Evolutionary conservation across 495 filamentous ascomycete genomes (phyloP).

Genomic region (Elaphomyces granulatus): DNA sequence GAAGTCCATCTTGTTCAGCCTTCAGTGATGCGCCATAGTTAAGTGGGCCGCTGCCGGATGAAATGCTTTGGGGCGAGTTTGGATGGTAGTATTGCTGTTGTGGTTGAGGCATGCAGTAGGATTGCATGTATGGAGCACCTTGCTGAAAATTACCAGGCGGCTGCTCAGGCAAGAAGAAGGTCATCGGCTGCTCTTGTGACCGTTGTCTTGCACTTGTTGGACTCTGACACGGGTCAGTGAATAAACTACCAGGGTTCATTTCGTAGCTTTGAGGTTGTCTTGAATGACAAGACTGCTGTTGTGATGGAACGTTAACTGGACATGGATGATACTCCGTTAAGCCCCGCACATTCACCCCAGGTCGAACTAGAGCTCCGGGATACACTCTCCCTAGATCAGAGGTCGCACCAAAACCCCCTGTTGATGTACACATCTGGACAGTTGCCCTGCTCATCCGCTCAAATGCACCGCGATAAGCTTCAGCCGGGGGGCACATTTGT

Average conservation of each 20-base stretch:
- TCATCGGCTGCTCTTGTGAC: conserved; percentile 15
- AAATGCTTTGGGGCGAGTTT: conserved; percentile 28
- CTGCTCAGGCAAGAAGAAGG: conserved; percentile 15
- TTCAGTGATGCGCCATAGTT: conserved; percentile 6
- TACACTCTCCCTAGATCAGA: not conserved
- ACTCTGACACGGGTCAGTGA: conserved; percentile 38
- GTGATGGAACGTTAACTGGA: no score
- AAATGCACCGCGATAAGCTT: conserved; percentile 85
- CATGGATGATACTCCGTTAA: no score
- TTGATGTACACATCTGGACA: conserved; percentile 76
- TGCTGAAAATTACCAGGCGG: conserved; percentile 5
- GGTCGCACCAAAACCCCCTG: conserved; percentile 56
- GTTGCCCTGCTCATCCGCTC: conserved; percentile 92
- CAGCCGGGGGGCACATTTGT: conserved; percentile 65
- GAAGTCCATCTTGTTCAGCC: conserved; percentile 2
- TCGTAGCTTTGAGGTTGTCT: conserved; percentile 43
- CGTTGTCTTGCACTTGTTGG: conserved; percentile 5
- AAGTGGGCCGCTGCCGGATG: conserved; percentile 19
- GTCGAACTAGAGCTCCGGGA: not conserved
- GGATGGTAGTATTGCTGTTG: conserved; percentile 25
- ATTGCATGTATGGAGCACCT: conserved; percentile 13
- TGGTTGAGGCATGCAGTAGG: conserved; percentile 10
- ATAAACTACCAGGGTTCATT: no score
- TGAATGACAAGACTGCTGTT: no score
- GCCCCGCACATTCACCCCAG: no score